These are phyloP conservation scores for Pythium vanterpoolii DNA, from an alignment of 352 stramenopile genomes.

Conservation along the genomic window DNA sequence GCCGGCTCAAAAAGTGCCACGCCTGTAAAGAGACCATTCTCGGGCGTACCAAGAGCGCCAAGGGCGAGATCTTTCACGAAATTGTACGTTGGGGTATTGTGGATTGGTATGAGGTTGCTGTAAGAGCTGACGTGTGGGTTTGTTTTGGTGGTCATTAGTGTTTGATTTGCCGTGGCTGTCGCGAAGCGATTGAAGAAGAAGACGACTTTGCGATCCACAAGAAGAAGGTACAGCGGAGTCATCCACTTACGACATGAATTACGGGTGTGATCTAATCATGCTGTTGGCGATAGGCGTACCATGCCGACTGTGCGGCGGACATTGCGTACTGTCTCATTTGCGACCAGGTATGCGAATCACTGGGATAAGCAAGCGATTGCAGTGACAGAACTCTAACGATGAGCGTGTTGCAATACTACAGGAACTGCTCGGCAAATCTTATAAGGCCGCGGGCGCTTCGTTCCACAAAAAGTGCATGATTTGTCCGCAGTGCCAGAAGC, in stretches of 20 bases:
- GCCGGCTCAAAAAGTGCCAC: constrained; percentile 70
- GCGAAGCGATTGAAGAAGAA: constrained; percentile 72
- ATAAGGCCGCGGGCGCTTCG: constrained; percentile 51
- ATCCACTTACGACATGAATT: neutral
- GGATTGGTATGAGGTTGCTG: neutral
- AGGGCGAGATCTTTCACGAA: constrained; percentile 83
- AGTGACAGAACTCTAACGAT: neutral
- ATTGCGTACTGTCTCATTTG: constrained; percentile 66
- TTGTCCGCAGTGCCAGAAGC: constrained; percentile 66
- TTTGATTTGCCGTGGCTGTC: constrained; percentile 68
- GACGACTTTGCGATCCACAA: constrained; percentile 79
- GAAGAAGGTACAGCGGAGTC: constrained; percentile 42
- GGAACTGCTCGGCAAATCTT: constrained; percentile 77
- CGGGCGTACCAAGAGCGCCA: constrained; percentile 67
- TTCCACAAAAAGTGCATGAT: constrained; percentile 84
- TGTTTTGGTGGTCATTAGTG: constrained; percentile 31
- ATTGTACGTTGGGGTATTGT: constrained; percentile 38
- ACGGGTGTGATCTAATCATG: neutral
- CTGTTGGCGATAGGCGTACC: constrained; percentile 40
- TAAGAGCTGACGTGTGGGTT: neutral
- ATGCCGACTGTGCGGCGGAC: constrained; percentile 66
- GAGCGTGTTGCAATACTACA: constrained; percentile 3
- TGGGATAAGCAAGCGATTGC: neutral
- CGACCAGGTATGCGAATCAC: constrained; percentile 43
- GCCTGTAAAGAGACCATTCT: constrained; percentile 84